phyloP scores from a whole-genome alignment of 345 rosid species.

The Gossypium anomalum region DNA sequence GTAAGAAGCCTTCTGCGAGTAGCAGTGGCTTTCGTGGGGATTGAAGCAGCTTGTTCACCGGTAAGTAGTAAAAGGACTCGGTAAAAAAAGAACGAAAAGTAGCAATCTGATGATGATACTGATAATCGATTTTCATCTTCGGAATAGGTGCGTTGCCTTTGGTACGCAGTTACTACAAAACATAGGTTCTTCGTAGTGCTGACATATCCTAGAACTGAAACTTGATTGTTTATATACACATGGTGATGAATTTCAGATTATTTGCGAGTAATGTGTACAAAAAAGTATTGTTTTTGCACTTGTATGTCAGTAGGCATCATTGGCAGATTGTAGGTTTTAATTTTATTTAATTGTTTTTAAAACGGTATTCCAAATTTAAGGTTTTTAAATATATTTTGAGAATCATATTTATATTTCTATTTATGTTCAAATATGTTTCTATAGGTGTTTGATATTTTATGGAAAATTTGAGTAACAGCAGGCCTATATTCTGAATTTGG shows the following conservation, averaged over 20 bases:
- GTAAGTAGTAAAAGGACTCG: constrained; percentile 16
- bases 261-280: constrained; percentile 21
- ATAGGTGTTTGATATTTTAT: no score
- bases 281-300: not conserved
- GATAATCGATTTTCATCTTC: constrained; percentile 26
- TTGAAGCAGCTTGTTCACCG: constrained; percentile 28
- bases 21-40: constrained; percentile 57
- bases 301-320: not conserved
- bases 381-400: no score
- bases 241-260: constrained; percentile 21
- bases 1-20: constrained; percentile 50
- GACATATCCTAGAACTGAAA: constrained; percentile 21
- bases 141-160: constrained; percentile 16
- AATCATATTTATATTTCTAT: no score
- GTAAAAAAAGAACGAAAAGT: constrained; percentile 9
- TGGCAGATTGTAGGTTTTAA: not conserved
- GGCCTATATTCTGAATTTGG: no score
- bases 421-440: no score
- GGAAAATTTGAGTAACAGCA: no score
- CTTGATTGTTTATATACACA: constrained; percentile 27
- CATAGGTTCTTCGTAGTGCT: constrained; percentile 20
- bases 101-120: constrained; percentile 25
- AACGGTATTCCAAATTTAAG: not conserved
- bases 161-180: constrained; percentile 24
- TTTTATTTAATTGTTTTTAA: not conserved